phyloP scores from a whole-genome alignment of 2,329 filamentous ascomycete genomes.

The Alternaria infectoria region DNA sequence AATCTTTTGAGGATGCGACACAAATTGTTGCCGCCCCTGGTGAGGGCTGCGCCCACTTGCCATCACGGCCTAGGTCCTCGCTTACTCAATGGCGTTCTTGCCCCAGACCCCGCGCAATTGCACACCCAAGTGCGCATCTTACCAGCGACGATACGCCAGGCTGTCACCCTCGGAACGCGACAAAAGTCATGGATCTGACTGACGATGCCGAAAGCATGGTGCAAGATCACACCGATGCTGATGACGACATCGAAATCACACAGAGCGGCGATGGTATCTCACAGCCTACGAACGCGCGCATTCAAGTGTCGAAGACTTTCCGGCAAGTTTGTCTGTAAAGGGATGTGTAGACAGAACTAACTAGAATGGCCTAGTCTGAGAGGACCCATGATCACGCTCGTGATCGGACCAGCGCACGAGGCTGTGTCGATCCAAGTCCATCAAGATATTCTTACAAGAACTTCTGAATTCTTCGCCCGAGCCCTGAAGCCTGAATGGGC shows the following conservation, averaged over 20 bases:
- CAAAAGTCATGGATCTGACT: neutral
- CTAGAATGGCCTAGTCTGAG: neutral
- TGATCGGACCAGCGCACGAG: neutral
- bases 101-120: neutral
- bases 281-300: neutral
- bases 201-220: neutral
- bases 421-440: neutral
- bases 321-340: neutral
- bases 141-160: neutral
- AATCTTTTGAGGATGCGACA: too few relatives aligned
- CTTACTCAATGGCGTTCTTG: neutral
- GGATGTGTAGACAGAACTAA: neutral
- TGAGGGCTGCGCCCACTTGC: too few relatives aligned
- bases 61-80: too few relatives aligned
- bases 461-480: conserved; percentile 6
- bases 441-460: conserved; percentile 3
- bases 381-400: neutral
- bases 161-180: neutral
- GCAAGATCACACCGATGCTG: neutral
- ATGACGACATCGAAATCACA: neutral
- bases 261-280: neutral
- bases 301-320: neutral
- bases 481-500: conserved; percentile 6
- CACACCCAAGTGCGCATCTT: neutral
- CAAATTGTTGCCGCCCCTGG: too few relatives aligned